phyloP scores from a whole-genome alignment of 768 basidiomycete genomes.

The Pleurotus giganteus region DNA sequence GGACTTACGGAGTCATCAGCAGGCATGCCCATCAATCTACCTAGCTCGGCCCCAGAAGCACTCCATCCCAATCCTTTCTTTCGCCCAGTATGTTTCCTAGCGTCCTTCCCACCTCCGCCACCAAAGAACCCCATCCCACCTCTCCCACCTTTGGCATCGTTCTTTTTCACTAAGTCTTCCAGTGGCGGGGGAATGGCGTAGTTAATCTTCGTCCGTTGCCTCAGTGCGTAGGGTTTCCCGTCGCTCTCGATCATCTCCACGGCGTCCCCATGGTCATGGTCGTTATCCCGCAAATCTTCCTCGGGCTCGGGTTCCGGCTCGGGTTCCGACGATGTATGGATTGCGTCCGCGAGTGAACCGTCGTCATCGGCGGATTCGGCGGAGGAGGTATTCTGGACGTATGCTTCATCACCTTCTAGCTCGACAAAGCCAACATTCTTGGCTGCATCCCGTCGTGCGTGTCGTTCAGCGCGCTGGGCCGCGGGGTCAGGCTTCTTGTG shows the following conservation, averaged over 20 bases:
- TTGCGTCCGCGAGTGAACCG: conserved; percentile 56
- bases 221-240: conserved; percentile 61
- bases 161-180: conserved; percentile 58
- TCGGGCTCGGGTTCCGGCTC: conserved; percentile 32
- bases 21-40: conserved; percentile 75
- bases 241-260: conserved; percentile 47
- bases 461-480: conserved; percentile 26
- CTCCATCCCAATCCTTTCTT: conserved; percentile 70
- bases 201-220: conserved; percentile 68
- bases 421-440: conserved; percentile 15
- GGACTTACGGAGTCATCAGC: conserved; percentile 65
- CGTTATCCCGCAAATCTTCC: conserved; percentile 33
- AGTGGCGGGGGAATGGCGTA: conserved; percentile 82
- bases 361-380: conserved; percentile 53
- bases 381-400: conserved; percentile 46
- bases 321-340: conserved; percentile 41
- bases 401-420: conserved; percentile 49
- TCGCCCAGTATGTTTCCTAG: not conserved
- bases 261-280: conserved; percentile 43
- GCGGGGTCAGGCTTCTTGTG: conserved; percentile 14
- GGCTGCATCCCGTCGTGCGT: conserved; percentile 24
- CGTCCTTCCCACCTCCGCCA: conserved; percentile 27
- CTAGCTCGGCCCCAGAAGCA: conserved; percentile 72
- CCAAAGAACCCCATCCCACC: conserved; percentile 28
- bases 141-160: conserved; percentile 28